These are phyloP conservation scores for Cutaneotrichosporon sp. DNA, from an alignment of 1,284 basidiomycete genomes.

Conservation along the genomic window DNA sequence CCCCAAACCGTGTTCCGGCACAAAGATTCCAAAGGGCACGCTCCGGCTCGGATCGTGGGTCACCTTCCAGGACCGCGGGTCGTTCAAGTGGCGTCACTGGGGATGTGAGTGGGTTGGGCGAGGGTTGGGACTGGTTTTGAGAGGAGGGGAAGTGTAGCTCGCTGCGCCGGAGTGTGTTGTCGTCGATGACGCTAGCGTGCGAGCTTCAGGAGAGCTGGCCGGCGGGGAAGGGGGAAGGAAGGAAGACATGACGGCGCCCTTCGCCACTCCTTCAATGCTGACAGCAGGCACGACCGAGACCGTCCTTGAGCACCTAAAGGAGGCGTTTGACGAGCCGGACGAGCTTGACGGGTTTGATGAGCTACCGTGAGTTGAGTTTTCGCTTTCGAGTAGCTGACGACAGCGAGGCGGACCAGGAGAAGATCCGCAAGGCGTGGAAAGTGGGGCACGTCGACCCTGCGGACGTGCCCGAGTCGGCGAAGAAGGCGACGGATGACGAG, in stretches of 20 bases:
- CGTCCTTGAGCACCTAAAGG: slow-evolving; percentile 68
- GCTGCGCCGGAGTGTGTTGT: too few species aligned
- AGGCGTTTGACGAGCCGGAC: slow-evolving; percentile 55
- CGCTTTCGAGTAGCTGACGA: slow-evolving; percentile 2
- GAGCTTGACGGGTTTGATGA: slow-evolving; percentile 52
- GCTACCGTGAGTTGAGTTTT: slow-evolving; percentile 27
- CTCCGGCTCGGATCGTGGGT: slow-evolving; percentile 70
- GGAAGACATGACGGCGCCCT: too few species aligned
- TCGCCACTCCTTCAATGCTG: slow-evolving; percentile 49
- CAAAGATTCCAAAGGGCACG: slow-evolving; percentile 64
- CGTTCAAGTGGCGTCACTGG: slow-evolving; percentile 55
- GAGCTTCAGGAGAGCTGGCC: too few species aligned
- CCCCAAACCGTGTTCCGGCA: slow-evolving; percentile 74
- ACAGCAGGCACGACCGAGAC: slow-evolving; percentile 72
- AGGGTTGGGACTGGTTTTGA: slow-evolving; percentile 1
- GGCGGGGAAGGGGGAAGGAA: neutral
- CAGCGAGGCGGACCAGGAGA: slow-evolving; percentile 58
- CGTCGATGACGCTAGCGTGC: too few species aligned
- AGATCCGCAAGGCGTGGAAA: slow-evolving; percentile 54
- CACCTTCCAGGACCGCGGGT: slow-evolving; percentile 64
- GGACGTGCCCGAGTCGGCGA: slow-evolving; percentile 68
- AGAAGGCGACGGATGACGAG: slow-evolving; percentile 28
- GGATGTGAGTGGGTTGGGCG: slow-evolving; percentile 29
- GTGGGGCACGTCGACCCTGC: slow-evolving; percentile 68
- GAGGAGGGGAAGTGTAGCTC: too few species aligned